These are phyloP conservation scores for Pythium vanterpoolii DNA, from an alignment of 352 stramenopile genomes.

Conservation along the genomic window DNA sequence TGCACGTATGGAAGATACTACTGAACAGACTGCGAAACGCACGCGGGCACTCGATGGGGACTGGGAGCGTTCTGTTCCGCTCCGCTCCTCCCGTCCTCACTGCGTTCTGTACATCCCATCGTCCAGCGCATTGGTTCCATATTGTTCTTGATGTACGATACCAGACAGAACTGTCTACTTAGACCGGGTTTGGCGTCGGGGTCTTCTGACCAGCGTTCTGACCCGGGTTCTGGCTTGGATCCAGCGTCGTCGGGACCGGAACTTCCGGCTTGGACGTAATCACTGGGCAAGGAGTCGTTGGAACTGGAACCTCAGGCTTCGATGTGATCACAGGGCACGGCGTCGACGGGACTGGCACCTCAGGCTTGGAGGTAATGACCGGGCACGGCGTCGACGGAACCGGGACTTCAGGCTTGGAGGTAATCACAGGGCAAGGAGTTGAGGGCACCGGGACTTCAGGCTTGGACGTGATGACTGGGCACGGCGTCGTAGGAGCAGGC, in stretches of 20 bases:
- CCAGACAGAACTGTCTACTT: too few species aligned
- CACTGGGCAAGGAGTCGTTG: slow-evolving; percentile 11
- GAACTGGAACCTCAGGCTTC: slow-evolving; percentile 3
- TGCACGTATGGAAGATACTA: too few species aligned
- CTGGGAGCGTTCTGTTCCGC: too few species aligned
- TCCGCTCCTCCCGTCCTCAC: too few species aligned
- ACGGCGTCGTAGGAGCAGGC: not conserved
- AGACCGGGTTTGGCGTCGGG: not conserved
- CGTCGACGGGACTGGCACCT: not conserved
- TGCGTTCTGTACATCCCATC: too few species aligned
- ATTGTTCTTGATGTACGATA: too few species aligned
- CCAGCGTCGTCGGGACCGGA: slow-evolving; percentile 4
- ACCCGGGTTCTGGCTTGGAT: not conserved
- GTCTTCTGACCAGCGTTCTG: not conserved
- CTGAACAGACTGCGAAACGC: too few species aligned
- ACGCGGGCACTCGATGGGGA: too few species aligned
- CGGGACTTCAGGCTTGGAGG: not conserved
- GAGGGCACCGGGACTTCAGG: not conserved
- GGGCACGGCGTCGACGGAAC: not conserved
- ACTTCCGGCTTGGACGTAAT: slow-evolving; percentile 18
- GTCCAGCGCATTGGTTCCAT: too few species aligned
- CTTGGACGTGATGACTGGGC: not conserved
- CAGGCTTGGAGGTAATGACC: slow-evolving; percentile 4
- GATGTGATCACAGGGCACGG: slow-evolving; percentile 1
- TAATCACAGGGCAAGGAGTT: not conserved